Conservation (phyloP, 106 monocot species). For the Agapanthus africanus region DNA sequence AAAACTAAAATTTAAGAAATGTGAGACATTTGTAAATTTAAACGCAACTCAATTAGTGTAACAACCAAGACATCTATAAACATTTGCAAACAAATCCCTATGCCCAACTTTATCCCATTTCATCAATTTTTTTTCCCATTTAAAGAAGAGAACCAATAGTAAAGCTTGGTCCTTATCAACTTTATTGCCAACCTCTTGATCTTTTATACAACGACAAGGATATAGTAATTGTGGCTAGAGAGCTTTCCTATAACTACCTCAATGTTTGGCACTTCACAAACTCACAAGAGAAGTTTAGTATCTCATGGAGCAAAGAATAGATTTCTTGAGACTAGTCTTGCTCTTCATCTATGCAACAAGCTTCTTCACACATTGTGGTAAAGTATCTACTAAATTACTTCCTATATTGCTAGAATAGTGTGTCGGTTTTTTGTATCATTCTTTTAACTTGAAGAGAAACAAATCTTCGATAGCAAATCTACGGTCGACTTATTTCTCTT, state of each 20-base stretch:
- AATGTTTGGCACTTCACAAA: conserved; percentile 4
- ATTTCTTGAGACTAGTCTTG: conserved; percentile 9
- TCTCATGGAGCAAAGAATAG: conserved; percentile 16
- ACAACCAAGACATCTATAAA: neutral
- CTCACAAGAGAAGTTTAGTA: neutral
- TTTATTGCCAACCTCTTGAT: too few relatives aligned
- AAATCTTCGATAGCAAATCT: too few relatives aligned
- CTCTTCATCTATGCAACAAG: conserved; percentile 15
- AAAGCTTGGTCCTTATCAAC: neutral
- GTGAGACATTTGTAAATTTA: neutral
- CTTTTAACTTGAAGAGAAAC: too few relatives aligned
- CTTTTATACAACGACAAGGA: too few relatives aligned
- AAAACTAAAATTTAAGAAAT: conserved; percentile 18
- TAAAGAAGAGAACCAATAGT: neutral
- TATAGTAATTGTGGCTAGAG: too few relatives aligned
- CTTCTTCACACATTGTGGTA: conserved; percentile 28
- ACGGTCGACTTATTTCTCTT: too few relatives aligned
- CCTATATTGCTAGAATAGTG: too few relatives aligned
- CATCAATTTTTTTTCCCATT: neutral
- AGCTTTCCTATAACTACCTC: conserved; percentile 13
- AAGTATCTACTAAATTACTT: neutral
- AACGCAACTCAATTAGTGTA: conserved; percentile 2
- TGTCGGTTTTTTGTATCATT: too few relatives aligned
- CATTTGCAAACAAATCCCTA: conserved; percentile 2
- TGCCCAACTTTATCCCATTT: conserved; percentile 1